phyloP scores from a whole-genome alignment of 148 eudicot species.

The Fagopyrum homotropicum region DNA sequence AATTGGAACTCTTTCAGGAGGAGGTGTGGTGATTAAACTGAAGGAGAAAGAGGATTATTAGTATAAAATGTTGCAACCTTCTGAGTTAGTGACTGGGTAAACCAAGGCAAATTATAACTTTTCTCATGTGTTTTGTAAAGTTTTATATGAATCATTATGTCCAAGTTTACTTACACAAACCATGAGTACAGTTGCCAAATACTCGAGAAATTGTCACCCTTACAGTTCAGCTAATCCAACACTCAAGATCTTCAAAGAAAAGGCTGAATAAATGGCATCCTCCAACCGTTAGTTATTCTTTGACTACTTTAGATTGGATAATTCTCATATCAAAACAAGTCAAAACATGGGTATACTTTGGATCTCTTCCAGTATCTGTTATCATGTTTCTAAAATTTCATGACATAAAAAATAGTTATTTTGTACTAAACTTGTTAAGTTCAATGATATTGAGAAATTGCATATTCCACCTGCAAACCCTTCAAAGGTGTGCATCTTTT shows the following conservation, averaged over 20 bases:
- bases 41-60: conserved; percentile 9
- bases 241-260: background rate
- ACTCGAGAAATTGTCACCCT: background rate
- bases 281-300: background rate
- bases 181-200: background rate
- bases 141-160: background rate
- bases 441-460: background rate
- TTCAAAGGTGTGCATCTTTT: background rate
- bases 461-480: background rate
- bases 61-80: background rate
- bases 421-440: background rate
- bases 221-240: background rate
- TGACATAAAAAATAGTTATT: background rate
- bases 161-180: background rate
- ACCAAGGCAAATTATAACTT: background rate
- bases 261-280: background rate
- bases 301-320: no score
- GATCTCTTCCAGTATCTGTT: background rate
- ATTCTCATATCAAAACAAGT: background rate
- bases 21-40: conserved; percentile 94
- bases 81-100: background rate
- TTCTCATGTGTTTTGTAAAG: background rate
- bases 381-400: background rate
- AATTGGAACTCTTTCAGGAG: conserved; percentile 98
- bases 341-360: background rate